A percentile compares a stretch with the other conserved stretches of the same genome.
Conservation (phyloP, 192 early-diverging fungal species). For the Globomyces pollinis-pini region DNA sequence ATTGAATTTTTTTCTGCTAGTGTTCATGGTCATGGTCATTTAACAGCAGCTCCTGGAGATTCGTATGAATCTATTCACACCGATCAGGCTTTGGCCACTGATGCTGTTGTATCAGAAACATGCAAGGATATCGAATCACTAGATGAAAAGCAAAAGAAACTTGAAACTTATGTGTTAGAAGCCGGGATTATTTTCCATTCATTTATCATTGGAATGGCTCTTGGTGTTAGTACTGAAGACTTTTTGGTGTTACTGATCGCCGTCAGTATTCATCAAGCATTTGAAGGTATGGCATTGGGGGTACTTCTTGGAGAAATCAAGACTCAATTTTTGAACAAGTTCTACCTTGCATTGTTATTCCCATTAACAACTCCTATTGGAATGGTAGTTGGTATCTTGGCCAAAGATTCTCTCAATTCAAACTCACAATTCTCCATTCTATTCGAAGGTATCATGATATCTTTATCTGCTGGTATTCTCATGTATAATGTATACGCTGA, state of each 20-base stretch:
- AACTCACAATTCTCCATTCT: neutral
- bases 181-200: slow-evolving; percentile 38
- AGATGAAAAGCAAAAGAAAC: neutral
- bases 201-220: slow-evolving; percentile 40
- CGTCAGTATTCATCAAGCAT: slow-evolving; percentile 39
- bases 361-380: slow-evolving; percentile 5
- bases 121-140: neutral
- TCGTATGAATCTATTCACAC: too few relatives aligned
- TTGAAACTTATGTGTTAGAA: slow-evolving; percentile 29
- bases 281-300: slow-evolving; percentile 32
- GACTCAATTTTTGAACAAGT: slow-evolving; percentile 1
- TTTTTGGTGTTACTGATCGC: slow-evolving; percentile 35
- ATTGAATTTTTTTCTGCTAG: slow-evolving; percentile 15
- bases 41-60: too few relatives aligned
- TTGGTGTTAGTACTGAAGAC: slow-evolving; percentile 23
- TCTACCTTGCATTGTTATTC: neutral
- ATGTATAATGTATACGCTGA: slow-evolving; percentile 8
- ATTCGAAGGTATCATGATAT: neutral
- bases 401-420: neutral
- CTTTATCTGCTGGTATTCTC: slow-evolving; percentile 8
- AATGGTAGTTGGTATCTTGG: neutral
- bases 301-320: slow-evolving; percentile 11
- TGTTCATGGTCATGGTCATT: too few relatives aligned
- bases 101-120: too few relatives aligned
- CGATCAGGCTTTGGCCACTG: too few relatives aligned